Conservation (phyloP, 2,329 filamentous ascomycete genomes). For the Hansfordia pulvinata region DNA sequence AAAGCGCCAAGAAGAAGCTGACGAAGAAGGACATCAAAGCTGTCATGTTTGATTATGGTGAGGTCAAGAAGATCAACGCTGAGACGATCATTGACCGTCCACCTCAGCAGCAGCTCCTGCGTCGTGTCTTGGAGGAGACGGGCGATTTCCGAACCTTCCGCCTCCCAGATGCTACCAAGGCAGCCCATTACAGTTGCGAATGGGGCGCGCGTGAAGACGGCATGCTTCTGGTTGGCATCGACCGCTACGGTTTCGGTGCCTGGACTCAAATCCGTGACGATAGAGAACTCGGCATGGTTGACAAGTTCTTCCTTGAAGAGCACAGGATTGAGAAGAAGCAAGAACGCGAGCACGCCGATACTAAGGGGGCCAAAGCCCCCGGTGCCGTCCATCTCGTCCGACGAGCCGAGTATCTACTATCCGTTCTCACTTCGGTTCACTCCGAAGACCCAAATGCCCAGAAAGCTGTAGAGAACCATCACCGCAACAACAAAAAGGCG, state of each 20-base stretch:
- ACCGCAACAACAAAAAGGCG: conserved; percentile 82
- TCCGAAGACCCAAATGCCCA: conserved; percentile 63
- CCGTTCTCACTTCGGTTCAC: conserved; percentile 81
- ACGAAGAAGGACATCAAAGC: conserved; percentile 98
- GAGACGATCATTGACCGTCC: conserved; percentile 90
- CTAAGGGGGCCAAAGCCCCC: conserved; percentile 77
- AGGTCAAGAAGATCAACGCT: conserved; percentile 89
- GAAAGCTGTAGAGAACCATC: conserved; percentile 78
- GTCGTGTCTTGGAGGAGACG: conserved; percentile 52
- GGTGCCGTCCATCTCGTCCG: conserved; percentile 96
- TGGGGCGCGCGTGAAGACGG: conserved; percentile 93
- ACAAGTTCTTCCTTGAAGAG: conserved; percentile 94
- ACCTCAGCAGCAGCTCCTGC: conserved; percentile 73
- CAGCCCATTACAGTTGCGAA: conserved; percentile 76
- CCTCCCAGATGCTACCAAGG: conserved; percentile 82
- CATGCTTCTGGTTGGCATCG: conserved; percentile 91
- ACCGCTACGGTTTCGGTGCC: conserved; percentile 86
- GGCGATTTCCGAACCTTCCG: conserved; percentile 70
- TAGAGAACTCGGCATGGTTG: conserved; percentile 65
- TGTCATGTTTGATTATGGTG: conserved; percentile 85
- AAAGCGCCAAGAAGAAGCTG: conserved; percentile 64
- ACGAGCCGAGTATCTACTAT: conserved; percentile 86
- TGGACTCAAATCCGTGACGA: conserved; percentile 95
- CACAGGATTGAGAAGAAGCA: conserved; percentile 97
- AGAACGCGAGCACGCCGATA: conserved; percentile 67